phyloP scores from a whole-genome alignment of 2,329 filamentous ascomycete genomes.

The Cladosporium phlei region DNA sequence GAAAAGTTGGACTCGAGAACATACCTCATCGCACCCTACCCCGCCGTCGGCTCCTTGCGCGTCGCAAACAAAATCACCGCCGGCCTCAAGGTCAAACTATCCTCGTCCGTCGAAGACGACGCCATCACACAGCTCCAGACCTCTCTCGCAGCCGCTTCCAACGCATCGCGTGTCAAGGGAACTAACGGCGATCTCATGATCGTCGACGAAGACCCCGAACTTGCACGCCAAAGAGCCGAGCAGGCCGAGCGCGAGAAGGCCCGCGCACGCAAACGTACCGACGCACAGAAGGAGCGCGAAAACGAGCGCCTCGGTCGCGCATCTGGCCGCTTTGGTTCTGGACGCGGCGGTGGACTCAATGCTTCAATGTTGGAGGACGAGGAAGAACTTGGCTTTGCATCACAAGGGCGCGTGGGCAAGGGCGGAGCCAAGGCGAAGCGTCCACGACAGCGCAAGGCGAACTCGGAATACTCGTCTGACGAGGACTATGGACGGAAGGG shows the following conservation, averaged over 20 bases:
- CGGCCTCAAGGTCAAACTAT: conserved; percentile 64
- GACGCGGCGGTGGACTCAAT: conserved; percentile 56
- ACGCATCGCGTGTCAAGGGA: conserved; percentile 46
- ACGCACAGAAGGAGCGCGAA: conserved; percentile 58
- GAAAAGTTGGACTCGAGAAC: conserved; percentile 68
- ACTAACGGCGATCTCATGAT: conserved; percentile 59
- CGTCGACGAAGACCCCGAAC: conserved; percentile 68
- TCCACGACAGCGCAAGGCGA: conserved; percentile 35
- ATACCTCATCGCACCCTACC: conserved; percentile 68
- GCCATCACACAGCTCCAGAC: conserved; percentile 65
- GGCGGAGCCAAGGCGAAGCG: conserved; percentile 25
- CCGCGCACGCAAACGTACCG: conserved; percentile 54
- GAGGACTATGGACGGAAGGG: conserved; percentile 69
- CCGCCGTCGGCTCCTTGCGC: conserved; percentile 63
- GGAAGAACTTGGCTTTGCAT: conserved; percentile 35
- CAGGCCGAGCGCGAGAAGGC: conserved; percentile 68
- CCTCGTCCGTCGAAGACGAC: conserved; percentile 64
- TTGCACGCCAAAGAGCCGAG: conserved; percentile 69
- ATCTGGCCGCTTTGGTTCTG: conserved; percentile 44
- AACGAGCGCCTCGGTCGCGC: conserved; percentile 52
- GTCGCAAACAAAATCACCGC: conserved; percentile 73
- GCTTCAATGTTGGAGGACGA: conserved; percentile 67
- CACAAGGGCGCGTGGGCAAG: conserved; percentile 24
- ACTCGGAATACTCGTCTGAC: conserved; percentile 60
- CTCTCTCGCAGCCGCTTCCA: conserved; percentile 60